Conservation (phyloP, 495 filamentous ascomycete genomes). For the Neurospora sp. region DNA sequence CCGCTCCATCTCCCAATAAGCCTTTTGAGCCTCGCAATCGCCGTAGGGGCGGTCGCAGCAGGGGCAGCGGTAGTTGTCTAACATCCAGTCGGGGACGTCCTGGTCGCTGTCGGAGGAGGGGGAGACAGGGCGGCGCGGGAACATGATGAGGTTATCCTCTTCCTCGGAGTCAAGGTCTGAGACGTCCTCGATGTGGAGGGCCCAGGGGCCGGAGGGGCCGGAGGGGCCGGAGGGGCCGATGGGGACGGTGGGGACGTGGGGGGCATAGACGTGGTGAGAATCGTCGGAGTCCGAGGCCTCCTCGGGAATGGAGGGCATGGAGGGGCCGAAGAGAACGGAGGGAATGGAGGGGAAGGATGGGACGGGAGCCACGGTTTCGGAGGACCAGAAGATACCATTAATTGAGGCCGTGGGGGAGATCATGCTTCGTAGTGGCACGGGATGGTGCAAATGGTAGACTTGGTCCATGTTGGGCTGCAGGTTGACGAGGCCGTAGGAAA, state of each 20-base stretch:
- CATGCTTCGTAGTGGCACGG: not conserved
- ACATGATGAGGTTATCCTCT: not conserved
- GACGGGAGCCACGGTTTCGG: not conserved
- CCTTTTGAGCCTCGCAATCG: not conserved
- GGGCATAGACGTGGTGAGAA: not conserved
- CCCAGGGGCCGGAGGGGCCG: not conserved
- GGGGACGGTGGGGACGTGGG: not conserved
- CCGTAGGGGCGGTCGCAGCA: not conserved
- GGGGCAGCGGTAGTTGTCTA: not conserved
- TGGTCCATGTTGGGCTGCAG: not conserved
- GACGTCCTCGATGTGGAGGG: not conserved
- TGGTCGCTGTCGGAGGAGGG: not conserved
- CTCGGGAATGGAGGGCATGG: not conserved
- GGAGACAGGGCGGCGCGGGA: not conserved
- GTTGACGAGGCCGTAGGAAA: not conserved
- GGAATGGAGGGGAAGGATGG: not conserved
- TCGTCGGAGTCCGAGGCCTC: not conserved
- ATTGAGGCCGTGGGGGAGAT: not conserved
- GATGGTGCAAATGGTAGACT: not conserved
- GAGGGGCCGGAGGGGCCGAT: not conserved
- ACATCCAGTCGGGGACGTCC: not conserved
- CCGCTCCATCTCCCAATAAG: not conserved
- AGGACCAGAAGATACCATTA: not conserved
- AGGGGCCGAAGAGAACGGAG: not conserved
- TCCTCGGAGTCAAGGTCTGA: not conserved